phyloP scores from a whole-genome alignment of 495 filamentous ascomycete species.

The Chaetomium cochliodes region DNA sequence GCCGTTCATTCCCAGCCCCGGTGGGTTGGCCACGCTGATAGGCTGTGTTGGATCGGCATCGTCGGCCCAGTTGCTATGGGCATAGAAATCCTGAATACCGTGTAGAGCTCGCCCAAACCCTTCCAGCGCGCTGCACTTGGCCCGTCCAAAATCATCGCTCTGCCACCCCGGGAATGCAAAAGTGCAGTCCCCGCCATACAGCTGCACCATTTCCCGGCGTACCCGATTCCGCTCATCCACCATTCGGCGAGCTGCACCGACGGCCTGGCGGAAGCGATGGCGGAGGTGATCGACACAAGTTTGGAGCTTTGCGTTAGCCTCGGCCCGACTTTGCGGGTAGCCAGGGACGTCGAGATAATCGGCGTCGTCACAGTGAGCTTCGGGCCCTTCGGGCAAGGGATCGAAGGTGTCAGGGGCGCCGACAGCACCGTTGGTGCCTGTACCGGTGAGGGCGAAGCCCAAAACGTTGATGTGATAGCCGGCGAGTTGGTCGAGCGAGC shows the following conservation, averaged over 20 bases:
- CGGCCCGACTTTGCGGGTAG: slow-evolving; percentile 27
- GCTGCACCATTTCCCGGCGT: slow-evolving; percentile 24
- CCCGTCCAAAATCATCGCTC: slow-evolving; percentile 21
- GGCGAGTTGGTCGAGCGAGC: slow-evolving; percentile 34
- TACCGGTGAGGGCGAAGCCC: slow-evolving; percentile 27
- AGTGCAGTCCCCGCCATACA: slow-evolving; percentile 29
- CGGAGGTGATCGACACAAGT: slow-evolving; percentile 32
- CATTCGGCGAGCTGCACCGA: slow-evolving; percentile 14
- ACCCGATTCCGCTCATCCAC: slow-evolving; percentile 25
- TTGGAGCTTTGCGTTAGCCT: slow-evolving; percentile 30
- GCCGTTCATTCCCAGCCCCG: slow-evolving; percentile 27
- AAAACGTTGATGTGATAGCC: slow-evolving; percentile 29
- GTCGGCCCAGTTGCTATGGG: slow-evolving; percentile 37
- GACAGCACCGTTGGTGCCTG: slow-evolving; percentile 34
- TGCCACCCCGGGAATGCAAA: slow-evolving; percentile 30
- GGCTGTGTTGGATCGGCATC: slow-evolving; percentile 21
- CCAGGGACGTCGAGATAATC: slow-evolving; percentile 33
- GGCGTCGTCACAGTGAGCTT: slow-evolving; percentile 35
- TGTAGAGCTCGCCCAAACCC: slow-evolving; percentile 29
- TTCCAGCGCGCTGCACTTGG: slow-evolving; percentile 32
- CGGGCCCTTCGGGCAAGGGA: slow-evolving; percentile 32
- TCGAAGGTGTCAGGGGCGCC: slow-evolving; percentile 34
- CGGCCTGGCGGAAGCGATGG: slow-evolving; percentile 30
- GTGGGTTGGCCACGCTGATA: slow-evolving; percentile 29
- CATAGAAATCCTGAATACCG: slow-evolving; percentile 34